Evolutionary conservation across 768 basidiomycete species (phyloP), one percentile per base, ranked within the genome.

Genomic region (Boletus fagicola): DNA sequence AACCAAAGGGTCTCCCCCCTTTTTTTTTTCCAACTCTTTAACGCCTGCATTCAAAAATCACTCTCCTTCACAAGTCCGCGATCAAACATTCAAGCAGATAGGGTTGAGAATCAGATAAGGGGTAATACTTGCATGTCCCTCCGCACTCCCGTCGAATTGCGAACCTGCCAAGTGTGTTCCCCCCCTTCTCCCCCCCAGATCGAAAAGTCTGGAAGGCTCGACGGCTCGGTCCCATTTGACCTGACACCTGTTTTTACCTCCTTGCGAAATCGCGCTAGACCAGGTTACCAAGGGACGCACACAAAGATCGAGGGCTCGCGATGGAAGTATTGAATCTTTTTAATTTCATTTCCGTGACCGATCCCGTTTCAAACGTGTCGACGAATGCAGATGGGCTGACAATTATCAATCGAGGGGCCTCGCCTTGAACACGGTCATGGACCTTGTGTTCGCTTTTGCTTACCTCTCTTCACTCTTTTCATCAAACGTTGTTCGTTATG

Each of bases 61-160:
- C 31, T 8, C 6, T 39, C 8, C 44, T 62, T 61, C 46, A 22
- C 24, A 42, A 42, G 47, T 62, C 61, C 56, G 51, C 55, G 51
- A 62, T 36, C 42, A 39, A 24, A 20, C 20, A 6, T 28, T 0
- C 15, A 38, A 11, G n/a, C 42, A 28, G 16, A 56, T 49, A 33
- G 22, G 31, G 51, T 49, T 49, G 35, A 4, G 26, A 28, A 28
- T 28, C 28, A 35, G 20, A 42, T 42, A 42, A 42, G 42, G 42
- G 20, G 22, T 42, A 22, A 22, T 12, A 13, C 20, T 12, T 40
- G 18, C 42, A 28, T 13, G 8, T 55, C 38, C n/a, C 22, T 45
- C 9, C 12, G 1, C 1, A 40, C 15, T 43, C 50, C 56, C 36
- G 6, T 59, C 39, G 31, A 4, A 24, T 28, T 12, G 16, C 8